Percentiles rank a stretch among this genome's conserved stretches.
These are phyloP conservation scores for Hyphopichia buzzinii DNA, from an alignment of 1,139 yeast genomes.

Conservation along the genomic window DNA sequence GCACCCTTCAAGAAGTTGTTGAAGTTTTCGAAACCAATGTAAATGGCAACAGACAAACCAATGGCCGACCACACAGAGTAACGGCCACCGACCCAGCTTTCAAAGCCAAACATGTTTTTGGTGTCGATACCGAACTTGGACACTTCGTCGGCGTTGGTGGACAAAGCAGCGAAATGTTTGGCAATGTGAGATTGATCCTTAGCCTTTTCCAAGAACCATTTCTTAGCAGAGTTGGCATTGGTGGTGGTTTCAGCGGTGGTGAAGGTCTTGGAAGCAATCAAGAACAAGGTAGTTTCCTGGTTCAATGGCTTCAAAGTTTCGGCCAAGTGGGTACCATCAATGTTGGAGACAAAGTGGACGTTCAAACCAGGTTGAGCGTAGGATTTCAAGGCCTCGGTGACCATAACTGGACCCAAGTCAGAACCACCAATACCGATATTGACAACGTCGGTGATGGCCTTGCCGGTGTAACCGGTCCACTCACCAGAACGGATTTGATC, in stretches of 20 bases:
- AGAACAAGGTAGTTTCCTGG: slow-evolving; percentile 90
- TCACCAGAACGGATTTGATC: slow-evolving; percentile 84
- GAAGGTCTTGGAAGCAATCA: slow-evolving; percentile 96
- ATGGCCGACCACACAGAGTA: slow-evolving; percentile 99
- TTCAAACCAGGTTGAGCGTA: slow-evolving; percentile 73
- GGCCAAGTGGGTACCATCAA: slow-evolving; percentile 96
- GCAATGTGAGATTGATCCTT: slow-evolving; percentile 74
- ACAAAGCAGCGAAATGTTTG: slow-evolving; percentile 94
- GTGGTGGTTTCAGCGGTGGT: slow-evolving; percentile 98
- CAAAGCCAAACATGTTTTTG: slow-evolving; percentile 97
- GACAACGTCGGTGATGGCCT: slow-evolving; percentile 87
- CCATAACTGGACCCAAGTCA: slow-evolving; percentile 99
- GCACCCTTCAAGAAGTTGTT: slow-evolving; percentile 93
- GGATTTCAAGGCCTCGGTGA: slow-evolving; percentile 93
- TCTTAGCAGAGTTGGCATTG: slow-evolving; percentile 92
- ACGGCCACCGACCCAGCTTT: slow-evolving; percentile 99
- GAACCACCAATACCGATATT: slow-evolving; percentile 99
- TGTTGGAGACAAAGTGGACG: slow-evolving; percentile 94
- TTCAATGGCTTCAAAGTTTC: slow-evolving; percentile 76
- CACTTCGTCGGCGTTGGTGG: slow-evolving; percentile 90
- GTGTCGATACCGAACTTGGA: slow-evolving; percentile 94
- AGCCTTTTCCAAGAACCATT: slow-evolving; percentile 82
- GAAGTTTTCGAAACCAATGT: slow-evolving; percentile 93
- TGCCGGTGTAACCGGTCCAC: slow-evolving; percentile 98
- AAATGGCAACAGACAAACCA: slow-evolving; percentile 91